Base-by-base conservation (phyloP, 176 grass and related monocot species). In the sorghum (Sorghum bicolor) region DNA sequence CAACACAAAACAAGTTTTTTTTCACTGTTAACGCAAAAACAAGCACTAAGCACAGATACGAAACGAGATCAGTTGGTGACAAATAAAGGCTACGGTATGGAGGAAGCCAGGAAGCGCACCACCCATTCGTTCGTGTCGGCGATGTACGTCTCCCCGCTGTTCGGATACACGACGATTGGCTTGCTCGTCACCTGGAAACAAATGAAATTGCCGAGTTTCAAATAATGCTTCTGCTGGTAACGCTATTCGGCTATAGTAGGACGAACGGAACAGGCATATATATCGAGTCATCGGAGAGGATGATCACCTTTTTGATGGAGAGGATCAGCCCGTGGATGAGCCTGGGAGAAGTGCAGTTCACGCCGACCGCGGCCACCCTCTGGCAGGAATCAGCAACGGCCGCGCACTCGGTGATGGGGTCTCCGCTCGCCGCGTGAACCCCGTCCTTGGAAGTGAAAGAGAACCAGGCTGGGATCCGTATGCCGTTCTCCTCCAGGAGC, bases 61-160 rank as follows among this genome's bases (percentile, higher is more conserved):
- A 60, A 57, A 57, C 20, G 20, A n/a, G 20, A n/a, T 10, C 22
- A 10, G 22, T 24, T 58, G 53, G 20, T 57, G 52, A 6, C 20
- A 17, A 22, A 55, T 19, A 17, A 17, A 50, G 47, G 52, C 53
- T 58, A 24, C 52, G 52, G 19, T 22, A 55, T 55, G 19, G 6
- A 55, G 22, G 52, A 55, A 57, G 40, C 80, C 2, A 55, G 22
- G 52, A 55, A 57, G 40, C 80, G 34, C 24, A 73, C 86, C 75
- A 79, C 80, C 81, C 86, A 67, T 36, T 84, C 86, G 25, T 83
- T 88, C 1, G 34, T 84, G 81, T 74, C 57, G 34, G 86, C 81
- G 65, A 57, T 5, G 86, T 88, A 88, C 19, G 75, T 67, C 75
- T 88, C 74, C 64, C 86, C 81, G 10, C 67, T 88, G 75, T 74